Evolutionary conservation across 2,329 filamentous ascomycete genomes (phyloP).

Genomic region (Zymoseptoria pseudotritici): DNA sequence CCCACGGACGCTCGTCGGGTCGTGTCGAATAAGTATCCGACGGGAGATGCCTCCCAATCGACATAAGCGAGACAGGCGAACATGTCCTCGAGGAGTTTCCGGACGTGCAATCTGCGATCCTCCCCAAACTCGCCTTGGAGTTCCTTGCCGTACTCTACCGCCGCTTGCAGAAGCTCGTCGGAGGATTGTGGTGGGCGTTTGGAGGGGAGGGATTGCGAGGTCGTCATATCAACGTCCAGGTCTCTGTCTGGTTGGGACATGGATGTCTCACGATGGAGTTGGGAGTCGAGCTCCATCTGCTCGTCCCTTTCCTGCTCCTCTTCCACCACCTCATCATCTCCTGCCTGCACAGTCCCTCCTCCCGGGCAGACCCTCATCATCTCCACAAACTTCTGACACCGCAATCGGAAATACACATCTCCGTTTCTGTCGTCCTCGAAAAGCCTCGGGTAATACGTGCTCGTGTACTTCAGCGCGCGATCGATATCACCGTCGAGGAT

Average conservation of each 20-base stretch:
- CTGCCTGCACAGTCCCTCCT: not conserved
- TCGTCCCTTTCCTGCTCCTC: constrained; percentile 36
- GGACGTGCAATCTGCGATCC: constrained; percentile 62
- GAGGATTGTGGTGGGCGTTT: constrained; percentile 28
- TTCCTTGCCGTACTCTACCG: constrained; percentile 70
- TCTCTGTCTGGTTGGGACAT: constrained; percentile 12
- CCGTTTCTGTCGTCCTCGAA: constrained; percentile 61
- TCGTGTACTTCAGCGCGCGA: constrained; percentile 73
- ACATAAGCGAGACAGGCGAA: constrained; percentile 83
- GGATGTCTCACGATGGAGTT: constrained; percentile 31
- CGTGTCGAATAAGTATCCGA: constrained; percentile 70
- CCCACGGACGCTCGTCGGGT: constrained; percentile 70
- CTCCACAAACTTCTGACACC: constrained; percentile 89
- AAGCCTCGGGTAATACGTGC: constrained; percentile 70
- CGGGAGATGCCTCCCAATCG: constrained; percentile 68
- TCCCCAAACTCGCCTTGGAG: constrained; percentile 69
- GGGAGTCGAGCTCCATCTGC: constrained; percentile 54
- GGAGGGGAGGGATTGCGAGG: constrained; percentile 23
- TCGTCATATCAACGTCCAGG: constrained; percentile 27
- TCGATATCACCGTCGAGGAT: constrained; percentile 92
- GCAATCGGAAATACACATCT: constrained; percentile 78
- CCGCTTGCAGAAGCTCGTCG: constrained; percentile 56
- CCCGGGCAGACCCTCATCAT: constrained; percentile 76
- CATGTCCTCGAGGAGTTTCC: constrained; percentile 70
- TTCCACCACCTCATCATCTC: not conserved